Conservation (phyloP, 1,139 yeast species). For the Geotrichum cucujoidarum region DNA sequence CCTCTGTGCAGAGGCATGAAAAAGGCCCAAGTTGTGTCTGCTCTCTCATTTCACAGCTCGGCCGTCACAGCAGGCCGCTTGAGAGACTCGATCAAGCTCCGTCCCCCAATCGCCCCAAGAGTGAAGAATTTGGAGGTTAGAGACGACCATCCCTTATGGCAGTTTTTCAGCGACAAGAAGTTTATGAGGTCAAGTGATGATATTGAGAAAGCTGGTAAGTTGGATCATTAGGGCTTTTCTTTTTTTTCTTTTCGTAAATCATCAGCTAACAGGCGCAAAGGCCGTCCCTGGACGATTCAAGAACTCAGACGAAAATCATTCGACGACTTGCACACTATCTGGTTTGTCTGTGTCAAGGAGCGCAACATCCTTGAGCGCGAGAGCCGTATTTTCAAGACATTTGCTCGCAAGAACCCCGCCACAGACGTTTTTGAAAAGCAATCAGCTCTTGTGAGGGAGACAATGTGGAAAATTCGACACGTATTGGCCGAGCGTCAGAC, state of each 20-base stretch:
- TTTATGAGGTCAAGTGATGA: conserved; percentile 59
- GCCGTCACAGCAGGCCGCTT: conserved; percentile 53
- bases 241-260: background rate
- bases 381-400: conserved; percentile 42
- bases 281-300: conserved; percentile 82
- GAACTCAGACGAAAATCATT: conserved; percentile 88
- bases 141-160: conserved; percentile 94
- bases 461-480: conserved; percentile 77
- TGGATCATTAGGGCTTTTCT: background rate
- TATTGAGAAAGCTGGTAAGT: conserved; percentile 41
- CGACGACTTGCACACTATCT: conserved; percentile 83
- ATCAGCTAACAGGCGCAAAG: conserved; percentile 28
- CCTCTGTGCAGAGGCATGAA: background rate
- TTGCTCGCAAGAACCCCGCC: conserved; percentile 44
- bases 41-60: conserved; percentile 31
- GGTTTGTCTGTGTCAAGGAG: conserved; percentile 85
- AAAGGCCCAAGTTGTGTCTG: background rate
- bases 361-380: conserved; percentile 78
- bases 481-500: conserved; percentile 83
- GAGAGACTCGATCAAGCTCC: conserved; percentile 40
- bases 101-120: conserved; percentile 85
- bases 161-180: conserved; percentile 62
- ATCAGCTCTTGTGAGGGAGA: conserved; percentile 45
- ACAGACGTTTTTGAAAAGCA: conserved; percentile 39
- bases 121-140: conserved; percentile 65